These are phyloP conservation scores for Leccinum truebloodii DNA, from an alignment of 768 basidiomycete species.

Conservation along the genomic window DNA sequence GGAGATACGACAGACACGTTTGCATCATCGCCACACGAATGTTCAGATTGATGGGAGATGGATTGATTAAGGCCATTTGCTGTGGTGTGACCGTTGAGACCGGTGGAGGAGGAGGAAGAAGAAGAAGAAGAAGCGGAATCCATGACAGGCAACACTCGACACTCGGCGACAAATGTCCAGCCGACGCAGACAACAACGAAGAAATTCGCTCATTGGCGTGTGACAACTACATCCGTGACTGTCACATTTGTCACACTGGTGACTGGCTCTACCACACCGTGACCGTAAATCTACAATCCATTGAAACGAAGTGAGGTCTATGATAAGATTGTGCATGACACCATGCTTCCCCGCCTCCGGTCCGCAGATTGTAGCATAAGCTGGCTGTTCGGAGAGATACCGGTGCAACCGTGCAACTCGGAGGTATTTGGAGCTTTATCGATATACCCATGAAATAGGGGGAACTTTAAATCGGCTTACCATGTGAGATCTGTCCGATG, in stretches of 20 bases:
- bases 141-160: slow-evolving; percentile 30
- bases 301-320: slow-evolving; percentile 49
- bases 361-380: slow-evolving; percentile 52
- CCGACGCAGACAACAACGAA: slow-evolving; percentile 10
- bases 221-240: slow-evolving; percentile 20
- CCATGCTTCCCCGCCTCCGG: slow-evolving; percentile 38
- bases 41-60: slow-evolving; percentile 39
- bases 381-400: slow-evolving; percentile 50
- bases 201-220: slow-evolving; percentile 21
- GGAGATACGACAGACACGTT: slow-evolving; percentile 29
- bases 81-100: slow-evolving; percentile 54
- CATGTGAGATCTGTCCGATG: slow-evolving; percentile 80
- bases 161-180: neutral
- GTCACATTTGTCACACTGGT: slow-evolving; percentile 23
- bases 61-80: slow-evolving; percentile 49
- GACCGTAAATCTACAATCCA: slow-evolving; percentile 36
- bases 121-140: slow-evolving; percentile 21
- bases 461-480: slow-evolving; percentile 34
- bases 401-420: slow-evolving; percentile 12
- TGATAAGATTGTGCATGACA: slow-evolving; percentile 56
- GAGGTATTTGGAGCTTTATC: slow-evolving; percentile 7
- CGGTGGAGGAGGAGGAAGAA: slow-evolving; percentile 22
- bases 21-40: slow-evolving; percentile 37
- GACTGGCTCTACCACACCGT: slow-evolving; percentile 16
- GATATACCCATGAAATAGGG: slow-evolving; percentile 10